Evolutionary conservation across 2,329 filamentous ascomycete genomes (phyloP).

Genomic region (Aphanocladium album): DNA sequence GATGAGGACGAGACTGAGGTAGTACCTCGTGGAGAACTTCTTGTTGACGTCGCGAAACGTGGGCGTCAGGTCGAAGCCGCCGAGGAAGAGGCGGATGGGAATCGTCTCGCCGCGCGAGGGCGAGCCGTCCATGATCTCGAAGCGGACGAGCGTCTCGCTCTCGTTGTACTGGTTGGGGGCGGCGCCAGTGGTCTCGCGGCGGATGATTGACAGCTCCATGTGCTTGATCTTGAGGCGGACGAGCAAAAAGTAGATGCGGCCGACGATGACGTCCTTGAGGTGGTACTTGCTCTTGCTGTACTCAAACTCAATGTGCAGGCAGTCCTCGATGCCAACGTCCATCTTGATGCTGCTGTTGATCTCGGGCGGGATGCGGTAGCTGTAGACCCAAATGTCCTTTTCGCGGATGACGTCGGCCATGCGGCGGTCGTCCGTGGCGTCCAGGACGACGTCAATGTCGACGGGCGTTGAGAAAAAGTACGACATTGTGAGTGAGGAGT

Average conservation of each 20-base stretch:
- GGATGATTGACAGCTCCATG: slow-evolving; percentile 98
- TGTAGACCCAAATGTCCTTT: slow-evolving; percentile 99
- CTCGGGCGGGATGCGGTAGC: slow-evolving; percentile 95
- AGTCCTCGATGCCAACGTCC: slow-evolving; percentile 99
- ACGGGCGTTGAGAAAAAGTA: slow-evolving; percentile 98
- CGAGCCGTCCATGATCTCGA: slow-evolving; percentile 99
- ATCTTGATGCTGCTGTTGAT: slow-evolving; percentile 99
- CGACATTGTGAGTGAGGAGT: slow-evolving; percentile 58
- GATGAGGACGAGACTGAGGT: slow-evolving; percentile 90
- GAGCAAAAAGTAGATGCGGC: slow-evolving; percentile 95
- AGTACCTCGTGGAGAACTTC: slow-evolving; percentile 98
- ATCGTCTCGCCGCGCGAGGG: slow-evolving; percentile 92
- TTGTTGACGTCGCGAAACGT: slow-evolving; percentile 99
- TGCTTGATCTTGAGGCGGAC: slow-evolving; percentile 99
- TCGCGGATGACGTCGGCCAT: slow-evolving; percentile 98
- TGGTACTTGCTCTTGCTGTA: slow-evolving; percentile 99
- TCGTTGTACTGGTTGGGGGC: slow-evolving; percentile 99
- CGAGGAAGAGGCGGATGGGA: slow-evolving; percentile 92
- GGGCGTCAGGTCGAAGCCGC: slow-evolving; percentile 93
- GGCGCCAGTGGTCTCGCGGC: slow-evolving; percentile 91
- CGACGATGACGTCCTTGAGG: slow-evolving; percentile 97
- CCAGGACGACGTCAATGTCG: slow-evolving; percentile 97
- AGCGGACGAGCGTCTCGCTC: slow-evolving; percentile 94
- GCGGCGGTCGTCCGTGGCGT: slow-evolving; percentile 88
- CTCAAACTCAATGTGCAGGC: slow-evolving; percentile 97